Base-by-base conservation (phyloP, 2,329 filamentous ascomycete genomes). In the Ascosphaera apis region DNA sequence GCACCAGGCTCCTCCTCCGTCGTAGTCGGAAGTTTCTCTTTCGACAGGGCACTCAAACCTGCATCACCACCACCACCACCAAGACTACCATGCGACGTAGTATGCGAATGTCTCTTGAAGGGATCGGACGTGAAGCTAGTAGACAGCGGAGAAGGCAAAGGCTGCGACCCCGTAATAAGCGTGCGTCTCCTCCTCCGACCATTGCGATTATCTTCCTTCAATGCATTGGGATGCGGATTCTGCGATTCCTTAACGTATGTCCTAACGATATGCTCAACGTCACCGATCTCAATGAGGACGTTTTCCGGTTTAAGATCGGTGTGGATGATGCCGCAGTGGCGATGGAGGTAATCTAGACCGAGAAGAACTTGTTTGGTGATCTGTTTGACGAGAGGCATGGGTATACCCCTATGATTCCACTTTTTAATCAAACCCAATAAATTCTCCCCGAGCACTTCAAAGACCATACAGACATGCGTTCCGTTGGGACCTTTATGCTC, bases 251-350 rank as follows among this genome's bases (percentile, higher is more conserved):
- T 86, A 37, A 98, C 86, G 43, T 91, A 86, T 41, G 80, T 83
- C 58, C 92, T 86, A 39, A 98, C 88, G 42, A 95, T 95, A 56
- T 95, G 82, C 62, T 98, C 88, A 35, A 98, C 88, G 48, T 98
- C 88, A 45, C 88, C 88, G 50, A 98, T 95, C 59, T 98, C 88
- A 53, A 98, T 95, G 44, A 98, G 65, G 21, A 98, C 88, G 51
- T 98, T 98, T 54, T 98, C 88, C 34, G 88, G 88, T 57, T 98
- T 93, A 46, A 95, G 61, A 53, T 93, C 86, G 41, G 88, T 95
- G 57, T 98, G 88, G 50, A 98, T 93, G 59, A 98, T 95, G 51
- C 88, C 88, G 57, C 88, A 98, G 59, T 98, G 86, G 48, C 88
- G 75, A 55, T 98, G 88, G 28, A 98, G 68, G 53, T 95, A 95